Conservation (phyloP, 2,329 filamentous ascomycete species). For the Aurifilum marmelostoma region DNA sequence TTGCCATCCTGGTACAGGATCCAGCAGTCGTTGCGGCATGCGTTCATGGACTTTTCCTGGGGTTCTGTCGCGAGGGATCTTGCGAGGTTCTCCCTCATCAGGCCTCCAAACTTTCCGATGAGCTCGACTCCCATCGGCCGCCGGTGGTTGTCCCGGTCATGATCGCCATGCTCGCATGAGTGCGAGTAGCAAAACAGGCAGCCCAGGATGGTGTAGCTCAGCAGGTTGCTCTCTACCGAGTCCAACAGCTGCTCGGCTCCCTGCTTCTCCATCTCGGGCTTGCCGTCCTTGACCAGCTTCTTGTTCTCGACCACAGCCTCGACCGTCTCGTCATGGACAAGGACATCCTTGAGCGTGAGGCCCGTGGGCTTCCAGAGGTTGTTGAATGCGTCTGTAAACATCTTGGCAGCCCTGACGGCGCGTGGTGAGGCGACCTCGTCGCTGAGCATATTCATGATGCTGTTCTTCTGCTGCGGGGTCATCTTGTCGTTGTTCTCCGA, state of each 20-base stretch:
- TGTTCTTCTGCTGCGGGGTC: constrained; percentile 58
- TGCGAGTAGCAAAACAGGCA: constrained; percentile 64
- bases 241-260: constrained; percentile 42
- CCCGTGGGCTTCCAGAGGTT: constrained; percentile 53
- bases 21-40: constrained; percentile 50
- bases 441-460: constrained; percentile 52
- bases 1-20: constrained; percentile 39
- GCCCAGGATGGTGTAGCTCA: constrained; percentile 58
- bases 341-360: constrained; percentile 55
- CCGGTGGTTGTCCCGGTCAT: constrained; percentile 56
- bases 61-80: constrained; percentile 32
- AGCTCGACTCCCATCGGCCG: constrained; percentile 56
- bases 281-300: constrained; percentile 53
- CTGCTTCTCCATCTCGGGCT: constrained; percentile 40
- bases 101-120: constrained; percentile 41
- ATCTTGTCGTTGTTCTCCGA: constrained; percentile 50
- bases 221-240: constrained; percentile 52
- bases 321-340: constrained; percentile 56
- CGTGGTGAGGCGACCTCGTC: constrained; percentile 47
- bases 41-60: constrained; percentile 17
- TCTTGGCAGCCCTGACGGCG: constrained; percentile 47
- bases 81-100: constrained; percentile 38
- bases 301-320: constrained; percentile 59
- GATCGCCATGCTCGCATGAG: constrained; percentile 65
- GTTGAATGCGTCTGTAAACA: constrained; percentile 62